Evolutionary conservation across 352 stramenopile species (phyloP).

Genomic region (Globisporangium spinosum): DNA sequence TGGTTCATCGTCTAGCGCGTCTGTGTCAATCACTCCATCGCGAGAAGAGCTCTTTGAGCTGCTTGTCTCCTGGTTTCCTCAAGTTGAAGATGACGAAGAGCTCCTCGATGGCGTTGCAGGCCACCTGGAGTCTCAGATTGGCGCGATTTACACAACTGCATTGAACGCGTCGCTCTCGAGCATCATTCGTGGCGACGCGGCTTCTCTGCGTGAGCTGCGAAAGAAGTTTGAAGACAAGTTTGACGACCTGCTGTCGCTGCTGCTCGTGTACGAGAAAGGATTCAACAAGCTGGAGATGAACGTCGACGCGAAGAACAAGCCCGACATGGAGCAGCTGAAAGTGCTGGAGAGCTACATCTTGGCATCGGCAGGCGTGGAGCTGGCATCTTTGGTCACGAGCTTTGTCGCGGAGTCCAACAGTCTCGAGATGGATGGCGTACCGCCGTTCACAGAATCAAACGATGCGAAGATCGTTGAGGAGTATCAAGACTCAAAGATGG

Average conservation of each 20-base stretch:
- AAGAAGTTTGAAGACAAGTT: slow-evolving; percentile 78
- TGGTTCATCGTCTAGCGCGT: not conserved
- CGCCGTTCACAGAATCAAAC: slow-evolving; percentile 22
- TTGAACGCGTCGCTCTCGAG: slow-evolving; percentile 53
- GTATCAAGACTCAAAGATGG: not conserved
- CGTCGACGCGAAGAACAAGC: slow-evolving; percentile 45
- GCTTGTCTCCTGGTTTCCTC: slow-evolving; percentile 42
- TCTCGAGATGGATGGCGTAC: slow-evolving; percentile 52
- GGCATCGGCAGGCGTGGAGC: slow-evolving; percentile 40
- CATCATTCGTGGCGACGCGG: slow-evolving; percentile 69
- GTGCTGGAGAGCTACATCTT: slow-evolving; percentile 52
- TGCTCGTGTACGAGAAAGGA: slow-evolving; percentile 61
- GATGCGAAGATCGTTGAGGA: slow-evolving; percentile 2
- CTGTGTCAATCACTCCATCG: slow-evolving; percentile 47
- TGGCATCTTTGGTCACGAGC: slow-evolving; percentile 54
- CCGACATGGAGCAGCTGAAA: slow-evolving; percentile 44
- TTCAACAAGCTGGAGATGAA: slow-evolving; percentile 64
- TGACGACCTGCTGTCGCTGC: slow-evolving; percentile 47
- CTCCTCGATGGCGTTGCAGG: slow-evolving; percentile 52
- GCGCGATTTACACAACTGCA: slow-evolving; percentile 47
- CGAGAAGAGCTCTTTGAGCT: slow-evolving; percentile 41
- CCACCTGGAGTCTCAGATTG: slow-evolving; percentile 38
- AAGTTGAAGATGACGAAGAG: slow-evolving; percentile 65
- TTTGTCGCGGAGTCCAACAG: slow-evolving; percentile 64
- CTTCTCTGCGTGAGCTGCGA: slow-evolving; percentile 58